Base-by-base conservation (phyloP, 306 rosid genomes). In the Senna tora region DNA sequence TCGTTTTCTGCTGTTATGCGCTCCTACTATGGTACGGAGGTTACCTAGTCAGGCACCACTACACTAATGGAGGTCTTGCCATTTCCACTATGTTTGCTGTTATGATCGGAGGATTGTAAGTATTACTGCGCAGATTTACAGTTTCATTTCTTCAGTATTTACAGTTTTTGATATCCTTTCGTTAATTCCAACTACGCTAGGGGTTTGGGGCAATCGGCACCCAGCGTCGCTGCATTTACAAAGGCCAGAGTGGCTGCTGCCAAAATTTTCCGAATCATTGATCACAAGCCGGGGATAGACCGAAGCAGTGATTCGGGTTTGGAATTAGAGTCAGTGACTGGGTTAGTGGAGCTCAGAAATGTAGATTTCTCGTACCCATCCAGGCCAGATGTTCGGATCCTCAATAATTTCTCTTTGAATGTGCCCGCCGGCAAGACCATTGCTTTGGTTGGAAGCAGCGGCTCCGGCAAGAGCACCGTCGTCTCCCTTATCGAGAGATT, bases 21-120 rank as follows among this genome's bases (percentile, higher is more conserved):
- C 98, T 94, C 84, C 86, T 94, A 50, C 87, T 94, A 1, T 94
- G 98, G 98, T 94, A 91, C 53, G 98, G 98, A 28, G 98, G 98
- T 57, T 94, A 87, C 82, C 87, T 94, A 4, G 97, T 94, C 42
- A 77, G 98, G 77, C 98, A 94, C 74, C 90, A 87, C 66, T 77
- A 79, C 68, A 94, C 98, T 76, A 94, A 94, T 72, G 98, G 98
- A 68, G 98, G 98, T 57, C 97, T 94, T 66, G 98, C 97, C 82
- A 91, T 94, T 49, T 83, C 98, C 75, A 94, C 98, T 65, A 94
- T 94, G 98, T 94, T 94, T 75, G 92, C 97, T 11, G 98, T 94
- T 71, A 91, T 89, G 95, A 87, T 94, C 1, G 98, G 98, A 51
- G 97, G 97, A 84, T 60, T 94, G 98, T 94, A 82, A 89, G 65